phyloP scores from a whole-genome alignment of 805 yeast species.

The Zygosaccharomyces gambellarensis region DNA sequence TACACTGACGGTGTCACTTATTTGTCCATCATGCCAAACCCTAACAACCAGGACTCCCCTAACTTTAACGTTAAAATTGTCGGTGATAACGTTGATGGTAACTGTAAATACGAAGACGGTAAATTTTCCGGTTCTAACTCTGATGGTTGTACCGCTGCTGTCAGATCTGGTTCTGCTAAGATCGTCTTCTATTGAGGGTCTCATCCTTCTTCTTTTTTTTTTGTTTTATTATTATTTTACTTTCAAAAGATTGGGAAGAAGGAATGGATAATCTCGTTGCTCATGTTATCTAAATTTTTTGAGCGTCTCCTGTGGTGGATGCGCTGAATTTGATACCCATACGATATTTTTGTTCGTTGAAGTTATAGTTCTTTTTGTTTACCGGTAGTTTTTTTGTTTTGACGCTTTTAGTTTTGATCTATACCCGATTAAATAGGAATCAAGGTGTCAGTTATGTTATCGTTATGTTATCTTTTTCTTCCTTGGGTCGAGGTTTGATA shows the following conservation, averaged over 20 bases:
- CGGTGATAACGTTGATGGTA: constrained; percentile 65
- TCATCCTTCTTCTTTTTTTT: background rate
- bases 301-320: background rate
- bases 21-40: constrained; percentile 90
- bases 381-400: background rate
- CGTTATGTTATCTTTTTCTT: too few species aligned
- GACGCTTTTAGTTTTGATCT: background rate
- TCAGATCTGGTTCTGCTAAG: constrained; percentile 75
- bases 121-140: constrained; percentile 46
- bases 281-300: background rate
- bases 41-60: constrained; percentile 69
- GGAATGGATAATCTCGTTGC: background rate
- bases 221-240: too few species aligned
- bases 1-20: constrained; percentile 64
- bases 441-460: background rate
- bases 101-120: constrained; percentile 79
- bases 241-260: too few species aligned
- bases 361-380: background rate
- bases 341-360: background rate
- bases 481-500: too few species aligned
- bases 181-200: constrained; percentile 58
- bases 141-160: constrained; percentile 93
- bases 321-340: background rate
- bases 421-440: background rate
- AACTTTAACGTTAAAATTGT: constrained; percentile 77